Evolutionary conservation across 1,284 basidiomycete genomes (phyloP), one percentile per base, ranked within the genome.

Genomic region (Sanghuangporus baumii): DNA sequence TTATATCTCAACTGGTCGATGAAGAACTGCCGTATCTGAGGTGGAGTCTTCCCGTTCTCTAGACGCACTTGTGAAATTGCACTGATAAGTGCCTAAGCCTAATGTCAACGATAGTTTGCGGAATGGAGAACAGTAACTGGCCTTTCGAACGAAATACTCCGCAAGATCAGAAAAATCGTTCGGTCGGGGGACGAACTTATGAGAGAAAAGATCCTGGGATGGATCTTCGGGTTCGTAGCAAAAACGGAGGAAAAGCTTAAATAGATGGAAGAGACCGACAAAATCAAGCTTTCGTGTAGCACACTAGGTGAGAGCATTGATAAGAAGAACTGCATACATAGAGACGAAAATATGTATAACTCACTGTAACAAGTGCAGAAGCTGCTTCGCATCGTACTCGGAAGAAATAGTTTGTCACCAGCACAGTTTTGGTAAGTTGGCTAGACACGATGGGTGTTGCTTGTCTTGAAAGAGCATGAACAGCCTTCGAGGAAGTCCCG

Each of bases 371-470:
- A 38, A 99, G 81, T 1, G 94, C 93, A 50, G 88, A 76, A 3
- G 93, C 94, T 1, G 97, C 97, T 75, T 98, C 97, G 74, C 93
- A 95, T 9, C 97, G 90, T 60, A 99, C 92, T n/a, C 96, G 89
- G 74, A 91, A 97, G 75, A 93, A 98, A 76, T 99, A 99, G 72
- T 98, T 98, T 43, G 91, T 87, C 23, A 98, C 96, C 31, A 99
- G 82, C 4, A 97, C 90, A 0, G 94, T 95, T 75, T 94, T 94
- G 31, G 94, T 94, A 59, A 99, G 81, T 34, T 92, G 90, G 71
- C 94, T 96, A 37, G 95, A 95, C 20, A 97, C 90, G 67, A 98
- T 93, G 0, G 92, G 84, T 3, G 89, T 94, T 0, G 93, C 91
- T 70, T 91, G 87, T 69, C 86, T 84, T 8, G 89, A 81, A 54